Evolutionary conservation across 1,284 basidiomycete genomes (phyloP).

Genomic region (Ceratobasidium sp.): DNA sequence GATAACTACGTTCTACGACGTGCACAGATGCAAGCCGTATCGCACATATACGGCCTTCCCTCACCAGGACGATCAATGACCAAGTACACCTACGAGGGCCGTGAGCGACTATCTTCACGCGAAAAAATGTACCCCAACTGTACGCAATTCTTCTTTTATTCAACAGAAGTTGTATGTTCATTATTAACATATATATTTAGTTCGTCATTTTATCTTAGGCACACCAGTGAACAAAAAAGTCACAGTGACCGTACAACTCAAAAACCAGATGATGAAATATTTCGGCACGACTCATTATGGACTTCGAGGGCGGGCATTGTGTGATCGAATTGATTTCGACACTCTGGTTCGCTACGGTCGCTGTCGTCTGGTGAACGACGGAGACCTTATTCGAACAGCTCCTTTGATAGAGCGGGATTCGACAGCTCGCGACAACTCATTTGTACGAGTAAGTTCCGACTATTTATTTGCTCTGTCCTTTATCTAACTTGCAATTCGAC

Average conservation of each 20-base stretch:
- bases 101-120: slow-evolving; percentile 1
- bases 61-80: neutral
- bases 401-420: neutral
- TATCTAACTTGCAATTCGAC: no score
- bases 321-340: neutral
- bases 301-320: neutral
- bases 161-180: neutral
- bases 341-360: slow-evolving; percentile 23
- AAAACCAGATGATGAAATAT: neutral
- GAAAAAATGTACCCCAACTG: slow-evolving; percentile 17
- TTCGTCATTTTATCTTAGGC: neutral
- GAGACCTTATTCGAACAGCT: slow-evolving; percentile 18
- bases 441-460: neutral
- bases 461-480: neutral
- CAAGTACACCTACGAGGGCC: neutral
- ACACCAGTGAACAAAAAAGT: neutral
- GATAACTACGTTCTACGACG: slow-evolving; percentile 51
- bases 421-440: slow-evolving; percentile 31
- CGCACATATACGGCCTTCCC: neutral
- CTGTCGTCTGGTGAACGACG: slow-evolving; percentile 19
- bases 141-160: neutral
- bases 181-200: neutral
- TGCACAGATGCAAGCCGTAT: slow-evolving; percentile 50
- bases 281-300: neutral
- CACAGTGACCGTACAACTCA: neutral